phyloP scores from a whole-genome alignment of 164 flowering plant species.

The Cinnamomum chago region DNA sequence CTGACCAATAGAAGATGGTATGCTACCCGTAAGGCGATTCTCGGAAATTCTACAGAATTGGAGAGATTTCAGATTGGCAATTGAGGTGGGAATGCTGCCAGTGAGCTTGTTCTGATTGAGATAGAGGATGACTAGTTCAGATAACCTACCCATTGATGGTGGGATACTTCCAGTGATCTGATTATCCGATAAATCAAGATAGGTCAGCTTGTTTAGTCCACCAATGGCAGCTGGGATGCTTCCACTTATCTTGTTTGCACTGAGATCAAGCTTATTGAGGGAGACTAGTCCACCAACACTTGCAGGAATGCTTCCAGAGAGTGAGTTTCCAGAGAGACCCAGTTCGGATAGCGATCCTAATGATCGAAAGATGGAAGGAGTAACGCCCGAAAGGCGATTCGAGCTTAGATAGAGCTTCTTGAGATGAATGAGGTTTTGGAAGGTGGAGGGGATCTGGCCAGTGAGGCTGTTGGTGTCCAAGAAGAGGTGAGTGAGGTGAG shows the following conservation, averaged over 20 bases:
- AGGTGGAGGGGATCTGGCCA: constrained; percentile 45
- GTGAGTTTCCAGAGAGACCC: constrained; percentile 44
- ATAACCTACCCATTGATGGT: constrained; percentile 37
- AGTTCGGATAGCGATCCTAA: constrained; percentile 29
- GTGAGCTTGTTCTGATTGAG: constrained; percentile 45
- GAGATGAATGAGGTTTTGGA: constrained; percentile 31
- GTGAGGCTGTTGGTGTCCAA: constrained; percentile 45
- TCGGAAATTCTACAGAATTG: constrained; percentile 38
- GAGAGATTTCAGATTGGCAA: constrained; percentile 33
- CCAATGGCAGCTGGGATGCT: constrained; percentile 47
- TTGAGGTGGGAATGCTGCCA: constrained; percentile 49
- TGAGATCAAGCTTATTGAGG: constrained; percentile 36
- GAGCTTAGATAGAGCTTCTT: constrained; percentile 37
- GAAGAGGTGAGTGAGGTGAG: constrained; percentile 33
- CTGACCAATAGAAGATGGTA: constrained; percentile 49
- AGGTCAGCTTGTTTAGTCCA: constrained; percentile 28
- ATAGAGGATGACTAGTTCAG: constrained; percentile 25
- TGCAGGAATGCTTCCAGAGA: constrained; percentile 47
- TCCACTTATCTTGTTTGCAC: constrained; percentile 41
- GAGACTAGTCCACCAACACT: constrained; percentile 30
- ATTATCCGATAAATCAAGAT: constrained; percentile 49
- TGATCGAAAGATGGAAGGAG: constrained; percentile 31
- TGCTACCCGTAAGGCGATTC: constrained; percentile 44
- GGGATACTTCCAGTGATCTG: constrained; percentile 50
- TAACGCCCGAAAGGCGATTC: constrained; percentile 39